These are phyloP conservation scores for Tolypocladium pustulatum DNA, from an alignment of 2,329 filamentous ascomycete species.

Conservation along the genomic window DNA sequence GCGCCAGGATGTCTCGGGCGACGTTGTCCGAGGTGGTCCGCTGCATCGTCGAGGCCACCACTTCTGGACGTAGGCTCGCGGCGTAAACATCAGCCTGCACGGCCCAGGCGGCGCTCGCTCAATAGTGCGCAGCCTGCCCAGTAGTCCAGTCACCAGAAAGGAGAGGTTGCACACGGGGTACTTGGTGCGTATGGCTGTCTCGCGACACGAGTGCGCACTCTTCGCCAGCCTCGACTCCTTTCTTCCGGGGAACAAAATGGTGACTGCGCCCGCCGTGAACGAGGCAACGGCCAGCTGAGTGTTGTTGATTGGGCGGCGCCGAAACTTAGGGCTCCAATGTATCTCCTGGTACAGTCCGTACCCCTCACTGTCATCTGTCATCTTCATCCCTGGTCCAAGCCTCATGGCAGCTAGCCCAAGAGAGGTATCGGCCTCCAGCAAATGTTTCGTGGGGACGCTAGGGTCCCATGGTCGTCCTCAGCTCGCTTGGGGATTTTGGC, in stretches of 20 bases:
- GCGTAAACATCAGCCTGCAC: not conserved
- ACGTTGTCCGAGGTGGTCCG: not conserved
- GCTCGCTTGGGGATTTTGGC: not conserved
- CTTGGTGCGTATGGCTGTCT: not conserved
- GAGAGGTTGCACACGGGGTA: not conserved
- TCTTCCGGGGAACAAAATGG: not conserved
- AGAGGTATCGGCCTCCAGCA: constrained; percentile 8
- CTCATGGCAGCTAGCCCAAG: constrained; percentile 8
- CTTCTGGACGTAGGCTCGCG: not conserved
- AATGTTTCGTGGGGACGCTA: not conserved
- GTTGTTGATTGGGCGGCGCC: not conserved
- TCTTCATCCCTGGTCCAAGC: constrained; percentile 8
- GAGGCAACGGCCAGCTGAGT: not conserved
- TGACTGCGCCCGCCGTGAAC: not conserved
- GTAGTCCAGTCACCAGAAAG: not conserved
- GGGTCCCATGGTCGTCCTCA: not conserved
- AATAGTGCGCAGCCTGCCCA: not conserved
- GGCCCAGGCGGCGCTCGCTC: not conserved
- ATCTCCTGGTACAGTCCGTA: constrained; percentile 11
- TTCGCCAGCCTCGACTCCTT: not conserved
- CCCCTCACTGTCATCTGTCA: constrained; percentile 8
- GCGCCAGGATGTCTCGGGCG: not conserved
- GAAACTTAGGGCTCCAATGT: constrained; percentile 2
- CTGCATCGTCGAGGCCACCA: not conserved
- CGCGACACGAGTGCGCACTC: not conserved